Base-by-base conservation (phyloP, 106 monocot genomes). In the Alisma plantagoaquatica region DNA sequence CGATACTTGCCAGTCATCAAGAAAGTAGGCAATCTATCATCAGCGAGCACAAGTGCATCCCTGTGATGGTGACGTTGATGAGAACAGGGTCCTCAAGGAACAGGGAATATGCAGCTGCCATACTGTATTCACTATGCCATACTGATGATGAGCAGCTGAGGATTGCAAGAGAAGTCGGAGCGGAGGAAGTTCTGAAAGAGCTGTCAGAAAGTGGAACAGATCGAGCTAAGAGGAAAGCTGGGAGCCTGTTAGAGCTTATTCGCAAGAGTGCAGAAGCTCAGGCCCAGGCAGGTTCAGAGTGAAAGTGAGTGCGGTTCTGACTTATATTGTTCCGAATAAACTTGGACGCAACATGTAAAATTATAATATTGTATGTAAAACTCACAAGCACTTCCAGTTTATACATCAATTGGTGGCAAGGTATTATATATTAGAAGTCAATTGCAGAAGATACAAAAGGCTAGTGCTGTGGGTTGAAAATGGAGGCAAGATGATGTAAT, bases 151-250 rank as follows among this genome's bases (percentile, higher is more conserved):
- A 61, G 38, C 63, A 51, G 27, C 22, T 64, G 53, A 41, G 2
- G 46, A 49, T 43, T 31, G 76, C 76, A 8, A 74, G 53, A 59
- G 73, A 70, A 1, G 49, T 53, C 22, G 86, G 80, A 16, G 70
- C 63, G 12, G 81, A 69, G 52, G 86, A 80, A 33, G 67, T 71
- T 6, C 42, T 86, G 41, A 74, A 77, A 53, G 86, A 81, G 18
- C 30, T 81, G 51, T 41, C 53, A 3, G 80, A 77, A 24, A 62
- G 33, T 24, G 86, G 86, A 9, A 74, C 86, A 3, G 80, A 81
- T 21, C 51, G 86, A 23, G 80, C 86, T 22, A 86, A 77, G 61
- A 66, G 86, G 53, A 86, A 86, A 57, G 86, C 80, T 28, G 41
- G 33, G 31, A 63, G 56, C 46, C 61, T 86, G 23, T 26, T 86